Percentiles rank a stretch among this genome's conserved stretches.
These are phyloP conservation scores for Hypoxylon lenormandii DNA, from an alignment of 495 filamentous ascomycete genomes.

Conservation along the genomic window DNA sequence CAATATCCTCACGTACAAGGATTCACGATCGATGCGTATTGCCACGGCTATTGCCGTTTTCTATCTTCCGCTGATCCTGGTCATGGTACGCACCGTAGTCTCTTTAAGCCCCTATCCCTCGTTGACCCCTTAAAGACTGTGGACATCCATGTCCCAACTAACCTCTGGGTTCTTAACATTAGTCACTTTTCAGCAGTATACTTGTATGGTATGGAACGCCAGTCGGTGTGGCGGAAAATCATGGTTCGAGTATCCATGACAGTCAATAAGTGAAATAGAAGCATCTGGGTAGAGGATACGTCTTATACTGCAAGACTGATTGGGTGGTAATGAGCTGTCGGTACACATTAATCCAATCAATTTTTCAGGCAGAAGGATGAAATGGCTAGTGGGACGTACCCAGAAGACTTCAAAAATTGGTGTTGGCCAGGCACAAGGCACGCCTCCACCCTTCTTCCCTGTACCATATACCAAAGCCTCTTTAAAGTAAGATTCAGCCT, in stretches of 20 bases:
- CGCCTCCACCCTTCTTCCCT: conserved; percentile 39
- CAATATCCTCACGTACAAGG: conserved; percentile 13
- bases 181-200: conserved; percentile 23
- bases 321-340: too few species aligned
- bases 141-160: background rate
- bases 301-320: too few species aligned
- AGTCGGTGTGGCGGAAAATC: conserved; percentile 7
- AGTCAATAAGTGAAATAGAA: too few species aligned
- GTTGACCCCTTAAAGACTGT: background rate
- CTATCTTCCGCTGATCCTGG: conserved; percentile 17
- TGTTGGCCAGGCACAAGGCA: conserved; percentile 52
- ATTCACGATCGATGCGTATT: conserved; percentile 24
- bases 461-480: conserved; percentile 12
- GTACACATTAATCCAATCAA: too few species aligned
- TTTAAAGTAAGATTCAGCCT: conserved; percentile 53
- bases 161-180: background rate
- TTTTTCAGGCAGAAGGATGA: too few species aligned
- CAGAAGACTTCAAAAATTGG: conserved; percentile 56
- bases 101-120: background rate
- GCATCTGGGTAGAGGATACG: too few species aligned
- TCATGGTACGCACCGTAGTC: conserved; percentile 4
- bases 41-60: conserved; percentile 19
- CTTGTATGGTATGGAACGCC: conserved; percentile 25
- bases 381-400: too few species aligned
- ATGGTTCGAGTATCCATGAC: conserved; percentile 3